Conservation (phyloP, 495 filamentous ascomycete genomes). For the Collariella sp. region DNA sequence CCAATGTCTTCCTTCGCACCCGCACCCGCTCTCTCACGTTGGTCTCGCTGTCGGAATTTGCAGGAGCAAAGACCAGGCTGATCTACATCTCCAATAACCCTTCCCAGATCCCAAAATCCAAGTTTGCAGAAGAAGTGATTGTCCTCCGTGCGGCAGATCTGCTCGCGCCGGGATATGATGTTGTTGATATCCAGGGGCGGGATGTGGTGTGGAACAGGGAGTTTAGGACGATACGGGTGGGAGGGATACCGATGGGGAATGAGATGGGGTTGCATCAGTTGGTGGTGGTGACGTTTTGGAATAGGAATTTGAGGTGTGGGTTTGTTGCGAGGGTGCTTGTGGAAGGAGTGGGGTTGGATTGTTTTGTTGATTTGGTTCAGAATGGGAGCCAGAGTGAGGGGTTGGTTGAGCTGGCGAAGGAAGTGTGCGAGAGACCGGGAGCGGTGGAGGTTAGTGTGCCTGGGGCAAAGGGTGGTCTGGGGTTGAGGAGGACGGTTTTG, state of each 20-base stretch:
- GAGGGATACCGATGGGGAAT: not conserved
- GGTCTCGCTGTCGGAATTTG: constrained; percentile 7
- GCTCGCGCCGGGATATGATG: constrained; percentile 18
- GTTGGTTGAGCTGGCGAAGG: constrained; percentile 8
- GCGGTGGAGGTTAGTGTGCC: constrained; percentile 4
- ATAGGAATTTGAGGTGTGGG: constrained; percentile 14
- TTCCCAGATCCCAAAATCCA: not conserved
- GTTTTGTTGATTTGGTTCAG: constrained; percentile 17
- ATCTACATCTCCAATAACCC: constrained; percentile 17
- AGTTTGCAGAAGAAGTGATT: constrained; percentile 13
- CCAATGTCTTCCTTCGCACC: constrained; percentile 19
- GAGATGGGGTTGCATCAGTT: constrained; percentile 15
- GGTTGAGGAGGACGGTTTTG: not conserved
- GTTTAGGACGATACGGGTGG: constrained; percentile 10
- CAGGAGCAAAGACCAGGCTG: not conserved
- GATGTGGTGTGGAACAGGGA: constrained; percentile 17
- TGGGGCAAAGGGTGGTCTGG: not conserved
- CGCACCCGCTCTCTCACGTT: constrained; percentile 9
- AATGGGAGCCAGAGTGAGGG: not conserved
- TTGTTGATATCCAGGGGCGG: constrained; percentile 10
- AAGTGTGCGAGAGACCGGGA: constrained; percentile 17
- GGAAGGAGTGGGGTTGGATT: not conserved
- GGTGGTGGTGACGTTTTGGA: constrained; percentile 18
- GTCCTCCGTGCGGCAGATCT: constrained; percentile 17
- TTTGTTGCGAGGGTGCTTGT: constrained; percentile 17